These are phyloP conservation scores for Pilasporangium apinafurcum DNA, from an alignment of 352 stramenopile genomes.

Conservation along the genomic window DNA sequence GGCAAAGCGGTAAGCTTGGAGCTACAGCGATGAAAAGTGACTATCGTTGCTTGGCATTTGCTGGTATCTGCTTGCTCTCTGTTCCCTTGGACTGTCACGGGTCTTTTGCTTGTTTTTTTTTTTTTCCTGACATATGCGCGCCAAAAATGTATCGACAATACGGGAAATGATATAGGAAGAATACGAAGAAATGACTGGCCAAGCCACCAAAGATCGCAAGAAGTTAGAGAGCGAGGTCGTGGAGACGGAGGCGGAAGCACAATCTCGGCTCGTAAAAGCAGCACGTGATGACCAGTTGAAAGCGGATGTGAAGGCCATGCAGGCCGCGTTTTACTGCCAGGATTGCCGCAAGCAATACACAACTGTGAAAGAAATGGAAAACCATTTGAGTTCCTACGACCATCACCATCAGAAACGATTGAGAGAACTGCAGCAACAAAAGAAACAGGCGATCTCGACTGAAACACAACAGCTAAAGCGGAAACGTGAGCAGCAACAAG, in stretches of 20 bases:
- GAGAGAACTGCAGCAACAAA: conserved; percentile 19
- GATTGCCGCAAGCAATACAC: conserved; percentile 70
- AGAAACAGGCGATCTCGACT: conserved; percentile 11
- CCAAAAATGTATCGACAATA: background rate
- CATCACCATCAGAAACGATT: conserved; percentile 63
- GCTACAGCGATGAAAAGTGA: no score
- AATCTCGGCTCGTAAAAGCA: conserved; percentile 17
- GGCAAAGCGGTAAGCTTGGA: conserved; percentile 32
- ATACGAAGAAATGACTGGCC: conserved; percentile 41
- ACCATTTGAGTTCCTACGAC: conserved; percentile 70
- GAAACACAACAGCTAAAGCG: conserved; percentile 19
- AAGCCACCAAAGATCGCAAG: conserved; percentile 42
- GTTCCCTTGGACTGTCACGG: conserved; percentile 13
- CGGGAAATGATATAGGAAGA: no score
- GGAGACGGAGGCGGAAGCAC: conserved; percentile 32
- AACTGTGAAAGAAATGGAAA: conserved; percentile 62
- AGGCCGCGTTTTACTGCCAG: conserved; percentile 44
- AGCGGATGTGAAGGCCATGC: conserved; percentile 30
- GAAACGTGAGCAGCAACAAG: conserved; percentile 25
- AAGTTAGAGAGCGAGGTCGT: conserved; percentile 39
- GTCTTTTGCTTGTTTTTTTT: conserved; percentile 1
- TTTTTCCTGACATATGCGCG: no score
- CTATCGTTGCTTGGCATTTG: no score
- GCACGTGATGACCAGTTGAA: conserved; percentile 16
- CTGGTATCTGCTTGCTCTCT: no score